phyloP scores from a whole-genome alignment of 2,329 filamentous ascomycete genomes.

The Arthrobotrys sphaeroides region DNA sequence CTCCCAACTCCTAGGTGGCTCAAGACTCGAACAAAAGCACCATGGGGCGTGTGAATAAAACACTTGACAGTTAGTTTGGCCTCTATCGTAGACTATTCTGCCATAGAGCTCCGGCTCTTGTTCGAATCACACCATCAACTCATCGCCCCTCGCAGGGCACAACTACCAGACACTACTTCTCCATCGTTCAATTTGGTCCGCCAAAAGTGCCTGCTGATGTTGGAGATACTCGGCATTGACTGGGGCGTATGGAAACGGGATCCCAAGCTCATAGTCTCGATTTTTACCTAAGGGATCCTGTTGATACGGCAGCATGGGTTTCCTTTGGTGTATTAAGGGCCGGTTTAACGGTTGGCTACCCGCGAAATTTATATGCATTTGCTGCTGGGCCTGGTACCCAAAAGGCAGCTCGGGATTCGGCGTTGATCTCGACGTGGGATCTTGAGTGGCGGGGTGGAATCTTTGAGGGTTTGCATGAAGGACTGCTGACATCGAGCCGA shows the following conservation, averaged over 20 bases:
- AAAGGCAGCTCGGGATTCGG: conserved; percentile 40
- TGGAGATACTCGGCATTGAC: conserved; percentile 51
- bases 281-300: conserved; percentile 18
- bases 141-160: too few species aligned
- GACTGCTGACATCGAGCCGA: conserved; percentile 12
- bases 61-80: neutral
- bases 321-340: conserved; percentile 24
- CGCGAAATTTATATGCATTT: conserved; percentile 49
- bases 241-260: conserved; percentile 49
- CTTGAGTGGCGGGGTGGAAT: conserved; percentile 13
- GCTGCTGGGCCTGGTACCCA: conserved; percentile 50
- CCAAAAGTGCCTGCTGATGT: conserved; percentile 46
- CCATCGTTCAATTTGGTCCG: conserved; percentile 52
- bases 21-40: neutral
- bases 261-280: conserved; percentile 44
- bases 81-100: too few species aligned
- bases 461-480: conserved; percentile 15
- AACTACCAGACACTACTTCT: conserved; percentile 49
- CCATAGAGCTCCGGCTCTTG: neutral
- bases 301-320: conserved; percentile 20
- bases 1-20: neutral
- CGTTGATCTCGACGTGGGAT: conserved; percentile 13
- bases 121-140: neutral
- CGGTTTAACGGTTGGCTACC: conserved; percentile 13
- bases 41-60: neutral